A percentile compares a stretch with the other conserved stretches of the same genome.
These are phyloP conservation scores for Heterobasidion annosum DNA, from an alignment of 1,284 basidiomycete genomes.

Conservation along the genomic window DNA sequence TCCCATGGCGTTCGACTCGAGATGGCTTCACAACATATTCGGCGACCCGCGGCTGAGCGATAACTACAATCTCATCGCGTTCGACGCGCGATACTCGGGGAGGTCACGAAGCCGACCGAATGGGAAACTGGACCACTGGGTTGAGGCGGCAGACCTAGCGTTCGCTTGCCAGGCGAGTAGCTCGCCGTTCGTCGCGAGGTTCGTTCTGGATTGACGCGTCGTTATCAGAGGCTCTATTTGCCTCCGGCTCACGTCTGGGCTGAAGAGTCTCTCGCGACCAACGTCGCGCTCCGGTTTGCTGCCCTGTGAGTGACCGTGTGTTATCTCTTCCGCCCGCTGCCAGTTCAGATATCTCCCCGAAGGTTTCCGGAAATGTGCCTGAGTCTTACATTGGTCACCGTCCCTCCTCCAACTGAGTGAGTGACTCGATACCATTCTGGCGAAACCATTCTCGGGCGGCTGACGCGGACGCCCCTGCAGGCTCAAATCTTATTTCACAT, in stretches of 20 bases:
- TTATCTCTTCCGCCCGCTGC: slow-evolving; percentile 1
- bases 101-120: slow-evolving; percentile 43
- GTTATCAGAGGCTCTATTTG: slow-evolving; percentile 41
- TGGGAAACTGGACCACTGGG: slow-evolving; percentile 60
- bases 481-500: slow-evolving; percentile 47
- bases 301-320: slow-evolving; percentile 34
- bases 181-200: not conserved
- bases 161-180: slow-evolving; percentile 49
- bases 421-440: slow-evolving; percentile 14
- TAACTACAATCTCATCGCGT: slow-evolving; percentile 60
- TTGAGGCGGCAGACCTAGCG: slow-evolving; percentile 68
- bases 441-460: slow-evolving; percentile 2
- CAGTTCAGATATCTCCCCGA: slow-evolving; percentile 1
- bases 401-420: slow-evolving; percentile 59
- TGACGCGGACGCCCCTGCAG: slow-evolving; percentile 23
- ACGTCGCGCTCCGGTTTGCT: slow-evolving; percentile 49
- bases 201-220: not conserved
- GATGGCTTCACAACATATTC: slow-evolving; percentile 60
- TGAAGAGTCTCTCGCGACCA: slow-evolving; percentile 44
- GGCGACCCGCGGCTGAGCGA: slow-evolving; percentile 51
- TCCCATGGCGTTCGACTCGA: slow-evolving; percentile 57
- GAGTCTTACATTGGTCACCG: slow-evolving; percentile 61
- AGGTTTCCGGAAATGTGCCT: slow-evolving; percentile 65
- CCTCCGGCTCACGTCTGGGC: slow-evolving; percentile 62
- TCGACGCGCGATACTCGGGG: slow-evolving; percentile 60